phyloP scores from a whole-genome alignment of 148 eudicot species.

The Fallopia convolvulus region DNA sequence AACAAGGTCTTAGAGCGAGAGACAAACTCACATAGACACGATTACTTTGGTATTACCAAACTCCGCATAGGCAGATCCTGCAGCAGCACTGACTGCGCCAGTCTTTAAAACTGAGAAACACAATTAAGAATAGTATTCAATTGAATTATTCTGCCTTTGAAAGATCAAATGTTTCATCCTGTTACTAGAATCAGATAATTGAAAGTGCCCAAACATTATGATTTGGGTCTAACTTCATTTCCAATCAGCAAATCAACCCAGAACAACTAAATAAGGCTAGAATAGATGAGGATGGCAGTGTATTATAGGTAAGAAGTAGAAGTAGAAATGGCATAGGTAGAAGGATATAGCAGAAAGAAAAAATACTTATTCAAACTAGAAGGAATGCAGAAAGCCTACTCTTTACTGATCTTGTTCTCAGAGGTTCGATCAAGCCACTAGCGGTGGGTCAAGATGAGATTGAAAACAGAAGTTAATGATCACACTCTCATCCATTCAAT shows the following conservation, averaged over 20 bases:
- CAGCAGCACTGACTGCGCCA: conserved; percentile 78
- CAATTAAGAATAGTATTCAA: background rate
- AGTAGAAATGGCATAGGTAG: background rate
- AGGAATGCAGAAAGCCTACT: background rate
- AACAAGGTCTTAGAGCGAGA: background rate
- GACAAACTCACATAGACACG: conserved; percentile 79
- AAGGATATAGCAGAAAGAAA: background rate
- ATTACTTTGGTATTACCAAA: conserved; percentile 93
- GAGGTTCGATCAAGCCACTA: no score
- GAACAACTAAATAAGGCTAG: background rate
- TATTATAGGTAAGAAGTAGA: background rate
- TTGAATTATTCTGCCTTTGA: background rate
- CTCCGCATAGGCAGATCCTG: conserved; percentile 97
- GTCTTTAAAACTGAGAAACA: conserved; percentile 63
- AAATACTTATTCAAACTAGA: background rate
- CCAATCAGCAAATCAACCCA: background rate
- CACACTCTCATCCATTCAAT: background rate
- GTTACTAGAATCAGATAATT: background rate
- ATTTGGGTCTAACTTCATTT: background rate
- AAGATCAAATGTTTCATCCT: background rate
- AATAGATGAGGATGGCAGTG: background rate
- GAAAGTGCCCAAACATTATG: background rate
- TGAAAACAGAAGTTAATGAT: background rate
- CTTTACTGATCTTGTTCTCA: background rate
- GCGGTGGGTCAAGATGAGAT: background rate